Base-by-base conservation (phyloP, 2,329 filamentous ascomycete species). In the Byssochlamys sp. region DNA sequence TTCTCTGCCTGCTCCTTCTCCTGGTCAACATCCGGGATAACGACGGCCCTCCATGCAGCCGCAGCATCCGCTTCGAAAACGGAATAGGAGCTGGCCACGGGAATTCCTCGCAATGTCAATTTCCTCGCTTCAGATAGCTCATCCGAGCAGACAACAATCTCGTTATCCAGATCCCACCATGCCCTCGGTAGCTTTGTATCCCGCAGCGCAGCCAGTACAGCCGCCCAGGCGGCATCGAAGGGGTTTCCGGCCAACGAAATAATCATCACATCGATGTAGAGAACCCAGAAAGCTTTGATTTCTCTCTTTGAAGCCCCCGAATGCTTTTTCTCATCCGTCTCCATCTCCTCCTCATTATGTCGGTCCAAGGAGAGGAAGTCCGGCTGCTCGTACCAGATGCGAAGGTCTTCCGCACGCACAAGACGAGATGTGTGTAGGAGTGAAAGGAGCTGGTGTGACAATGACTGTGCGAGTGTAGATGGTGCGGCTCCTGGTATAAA, bases 211-310 rank as follows among this genome's bases (percentile, higher is more conserved):
- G 91, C 89, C 25, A 96, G 73, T 0, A 95, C 81, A 11, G 90
- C 86, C 0, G 87, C 82, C 91, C 92, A 97, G 0, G 90, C 90
- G 0, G 90, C 89, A 68, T 99, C 92, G 63, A 97, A 91, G 1
- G 90, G 84, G 67, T 94, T 95, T 4, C 92, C 92, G 62, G 96
- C 91, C 54, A 96, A 84, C 0, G 90, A 95, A 63, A 99, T 87
- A 75, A 96, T 94, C 68, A 96, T 83, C n/a, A 96, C 80, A 69
- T 97, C 92, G 63, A 99, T 89, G 73, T 96, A 96, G 24, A 99
- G 83, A 9, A 89, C 86, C 94, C 92, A 99, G 73, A 95, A 97
- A 0, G 88, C 94, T 70, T 89, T 92, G 10, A 92, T 73, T 61
- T 84, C 80, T 6, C 71, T 70, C 48, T 66, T 63, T 12, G 72